Conservation (phyloP, 2,329 filamentous ascomycete species). For the Hymenoscyphus fraxineus region DNA sequence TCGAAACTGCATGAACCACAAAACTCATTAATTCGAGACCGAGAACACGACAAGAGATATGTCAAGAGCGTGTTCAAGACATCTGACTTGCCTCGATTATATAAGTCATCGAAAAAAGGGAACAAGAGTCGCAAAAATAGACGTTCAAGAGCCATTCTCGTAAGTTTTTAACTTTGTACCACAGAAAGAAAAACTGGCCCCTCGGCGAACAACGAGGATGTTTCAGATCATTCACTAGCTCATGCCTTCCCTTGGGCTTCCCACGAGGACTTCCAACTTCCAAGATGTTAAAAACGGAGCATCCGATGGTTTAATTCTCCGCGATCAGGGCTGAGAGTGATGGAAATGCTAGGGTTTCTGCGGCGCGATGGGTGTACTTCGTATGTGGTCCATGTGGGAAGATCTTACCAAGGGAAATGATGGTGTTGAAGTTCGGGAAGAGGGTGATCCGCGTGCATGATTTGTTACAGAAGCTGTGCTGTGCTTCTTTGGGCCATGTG, state of each 20-base stretch:
- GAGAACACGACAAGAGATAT: too few species aligned
- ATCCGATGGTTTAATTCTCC: neutral
- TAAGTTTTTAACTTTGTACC: too few species aligned
- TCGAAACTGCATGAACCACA: too few species aligned
- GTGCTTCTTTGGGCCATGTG: neutral
- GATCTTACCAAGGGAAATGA: neutral
- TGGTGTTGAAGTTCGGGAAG: constrained; percentile 7
- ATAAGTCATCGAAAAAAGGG: too few species aligned
- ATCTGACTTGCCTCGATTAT: too few species aligned
- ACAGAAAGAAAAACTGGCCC: neutral
- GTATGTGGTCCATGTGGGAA: neutral
- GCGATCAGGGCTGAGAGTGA: neutral
- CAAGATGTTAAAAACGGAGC: neutral
- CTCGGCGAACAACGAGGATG: neutral
- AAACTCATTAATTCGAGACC: too few species aligned
- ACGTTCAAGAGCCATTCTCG: neutral
- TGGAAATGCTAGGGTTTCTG: neutral
- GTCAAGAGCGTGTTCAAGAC: too few species aligned
- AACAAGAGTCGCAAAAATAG: neutral
- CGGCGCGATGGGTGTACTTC: neutral
- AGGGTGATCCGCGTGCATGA: constrained; percentile 9
- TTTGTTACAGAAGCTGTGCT: neutral
- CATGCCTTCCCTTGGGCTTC: neutral
- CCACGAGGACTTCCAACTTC: neutral
- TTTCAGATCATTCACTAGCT: neutral